Evolutionary conservation across 768 basidiomycete species (phyloP), one percentile per base, ranked within the genome.

Genomic region (Saitozyma podzolica): DNA sequence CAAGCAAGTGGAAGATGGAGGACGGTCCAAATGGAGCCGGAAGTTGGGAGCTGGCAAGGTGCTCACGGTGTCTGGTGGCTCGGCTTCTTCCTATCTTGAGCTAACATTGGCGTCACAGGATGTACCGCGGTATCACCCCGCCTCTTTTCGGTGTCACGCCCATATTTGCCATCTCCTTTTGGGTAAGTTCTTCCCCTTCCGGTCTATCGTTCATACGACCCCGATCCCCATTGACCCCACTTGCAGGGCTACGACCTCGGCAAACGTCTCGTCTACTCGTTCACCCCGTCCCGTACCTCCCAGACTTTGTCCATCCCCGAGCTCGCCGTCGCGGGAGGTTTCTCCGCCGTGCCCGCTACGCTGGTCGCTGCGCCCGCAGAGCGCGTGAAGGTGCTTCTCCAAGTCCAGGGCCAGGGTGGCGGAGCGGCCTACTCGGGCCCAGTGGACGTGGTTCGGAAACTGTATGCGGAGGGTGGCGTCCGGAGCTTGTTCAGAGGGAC

Each of bases 121-220:
- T 80, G 71, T 80, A 80, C 64, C 70, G 80, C 58, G 80, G 80
- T 42, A 92, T 97, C 81, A 89, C 94, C 4, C 93, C 94, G 41
- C 94, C 94, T 50, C 80, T 97, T 61, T 82, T 96, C 40, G 92
- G 95, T 39, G 92, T 99, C 39, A 98, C 96, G 6, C 96, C 96
- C 41, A 98, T 97, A 74, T 99, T 99, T 73, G 96, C 96, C 4
- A 82, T 98, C 40, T 95, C 92, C 4, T 98, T 99, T 83, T 97
- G 94, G 94, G 94, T 93, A 79, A 61, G 84, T 68, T n/a, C 20
- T 8, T 54, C 41, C 0, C 50, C 40, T 40, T 20, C 14, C n/a
- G n/a, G n/a, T n/a, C n/a, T n/a, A n/a, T n/a, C n/a, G n/a, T n/a
- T n/a, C n/a, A n/a, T n/a, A n/a, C n/a, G n/a, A 42, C 37, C 37